Evolutionary conservation across 1,284 basidiomycete species (phyloP).

Genomic region (Anthracocystis setariae): DNA sequence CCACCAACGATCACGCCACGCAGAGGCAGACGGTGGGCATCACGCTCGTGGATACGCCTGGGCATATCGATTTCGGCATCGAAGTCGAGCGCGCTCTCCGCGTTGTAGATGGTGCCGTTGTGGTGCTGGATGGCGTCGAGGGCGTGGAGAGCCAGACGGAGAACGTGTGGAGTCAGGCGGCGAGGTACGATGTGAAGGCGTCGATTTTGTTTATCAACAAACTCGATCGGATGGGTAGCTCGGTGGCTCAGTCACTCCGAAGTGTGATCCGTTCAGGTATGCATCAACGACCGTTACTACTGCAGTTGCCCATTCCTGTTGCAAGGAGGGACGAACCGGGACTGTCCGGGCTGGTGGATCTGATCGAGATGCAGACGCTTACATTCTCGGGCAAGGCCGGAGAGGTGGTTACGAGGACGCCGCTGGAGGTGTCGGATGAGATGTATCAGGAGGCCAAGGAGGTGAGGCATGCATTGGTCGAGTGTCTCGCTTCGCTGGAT

Average conservation of each 20-base stretch:
- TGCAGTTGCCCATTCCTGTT: conserved; percentile 79
- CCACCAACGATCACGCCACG: no score
- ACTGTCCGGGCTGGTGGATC: conserved; percentile 69
- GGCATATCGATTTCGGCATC: conserved; percentile 93
- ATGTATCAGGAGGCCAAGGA: conserved; percentile 76
- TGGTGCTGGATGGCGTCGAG: conserved; percentile 87
- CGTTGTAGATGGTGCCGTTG: conserved; percentile 86
- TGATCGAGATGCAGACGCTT: conserved; percentile 52
- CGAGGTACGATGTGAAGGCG: conserved; percentile 82
- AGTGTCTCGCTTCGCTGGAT: conserved; percentile 81
- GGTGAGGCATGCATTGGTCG: conserved; percentile 78
- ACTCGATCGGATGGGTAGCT: conserved; percentile 83
- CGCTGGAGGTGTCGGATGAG: conserved; percentile 24
- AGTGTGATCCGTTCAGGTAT: conserved; percentile 77
- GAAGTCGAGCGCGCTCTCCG: conserved; percentile 91
- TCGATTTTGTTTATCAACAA: conserved; percentile 87
- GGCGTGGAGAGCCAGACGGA: conserved; percentile 90
- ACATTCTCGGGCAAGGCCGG: conserved; percentile 58
- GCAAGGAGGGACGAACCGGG: conserved; percentile 83
- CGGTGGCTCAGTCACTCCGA: conserved; percentile 76
- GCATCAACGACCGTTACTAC: conserved; percentile 77
- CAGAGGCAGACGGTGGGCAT: conserved; percentile 74
- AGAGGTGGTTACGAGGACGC: conserved; percentile 30
- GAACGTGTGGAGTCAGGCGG: conserved; percentile 85
- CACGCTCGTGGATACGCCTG: conserved; percentile 89